Evolutionary conservation across 176 grass and related monocot species (phyloP).

Genomic region (Phyllostachys edulis): DNA sequence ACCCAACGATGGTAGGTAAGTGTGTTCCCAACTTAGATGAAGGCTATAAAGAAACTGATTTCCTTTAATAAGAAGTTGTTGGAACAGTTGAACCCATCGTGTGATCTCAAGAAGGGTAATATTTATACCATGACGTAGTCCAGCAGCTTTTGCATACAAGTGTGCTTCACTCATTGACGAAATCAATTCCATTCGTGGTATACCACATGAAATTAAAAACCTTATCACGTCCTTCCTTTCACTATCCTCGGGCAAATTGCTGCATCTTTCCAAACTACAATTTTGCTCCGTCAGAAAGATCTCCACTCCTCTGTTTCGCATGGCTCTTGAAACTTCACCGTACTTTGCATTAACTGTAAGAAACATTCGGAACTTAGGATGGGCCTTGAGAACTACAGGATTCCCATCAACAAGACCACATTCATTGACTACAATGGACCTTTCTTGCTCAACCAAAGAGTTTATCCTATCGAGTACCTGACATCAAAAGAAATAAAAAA

Average conservation of each 20-base stretch:
- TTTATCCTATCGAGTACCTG: constrained; percentile 98
- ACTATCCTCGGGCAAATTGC: constrained; percentile 22
- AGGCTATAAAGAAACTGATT: constrained; percentile 88
- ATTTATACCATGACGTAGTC: constrained; percentile 58
- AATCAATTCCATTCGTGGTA: constrained; percentile 64
- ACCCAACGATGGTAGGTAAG: constrained; percentile 81
- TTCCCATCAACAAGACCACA: constrained; percentile 90
- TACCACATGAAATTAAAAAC: constrained; percentile 75
- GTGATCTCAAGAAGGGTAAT: constrained; percentile 87
- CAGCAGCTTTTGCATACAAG: constrained; percentile 66
- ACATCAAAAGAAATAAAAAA: constrained; percentile 32
- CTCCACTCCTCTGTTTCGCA: constrained; percentile 90
- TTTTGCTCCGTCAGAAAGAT: constrained; percentile 70
- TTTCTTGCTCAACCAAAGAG: constrained; percentile 90
- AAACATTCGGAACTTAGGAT: constrained; percentile 90
- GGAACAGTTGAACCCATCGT: constrained; percentile 82
- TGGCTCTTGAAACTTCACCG: constrained; percentile 95
- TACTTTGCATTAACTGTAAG: constrained; percentile 79
- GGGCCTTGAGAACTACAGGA: constrained; percentile 64
- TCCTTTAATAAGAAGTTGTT: constrained; percentile 79
- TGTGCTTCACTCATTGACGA: constrained; percentile 78
- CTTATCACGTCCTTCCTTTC: constrained; percentile 54
- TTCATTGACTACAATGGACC: constrained; percentile 83
- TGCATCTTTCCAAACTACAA: constrained; percentile 27
- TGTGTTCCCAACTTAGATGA: constrained; percentile 95